phyloP scores from a whole-genome alignment of 805 yeast species.

The Candida oleophila region DNA sequence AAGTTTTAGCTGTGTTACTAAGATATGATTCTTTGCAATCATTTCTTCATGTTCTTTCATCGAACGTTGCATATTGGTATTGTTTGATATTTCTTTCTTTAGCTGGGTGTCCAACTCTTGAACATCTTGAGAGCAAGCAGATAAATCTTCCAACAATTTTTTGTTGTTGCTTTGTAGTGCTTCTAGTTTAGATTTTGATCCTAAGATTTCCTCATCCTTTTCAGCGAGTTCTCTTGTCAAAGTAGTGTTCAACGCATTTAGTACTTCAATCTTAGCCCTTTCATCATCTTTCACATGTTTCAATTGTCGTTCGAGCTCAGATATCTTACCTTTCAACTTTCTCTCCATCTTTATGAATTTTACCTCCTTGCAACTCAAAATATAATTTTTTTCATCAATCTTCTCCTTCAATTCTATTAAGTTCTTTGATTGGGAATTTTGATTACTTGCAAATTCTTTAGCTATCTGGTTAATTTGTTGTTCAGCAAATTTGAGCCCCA shows the following conservation, averaged over 20 bases:
- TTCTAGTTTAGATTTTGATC: background rate
- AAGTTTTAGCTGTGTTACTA: background rate
- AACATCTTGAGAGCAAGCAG: background rate
- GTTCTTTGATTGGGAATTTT: background rate
- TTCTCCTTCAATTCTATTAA: background rate
- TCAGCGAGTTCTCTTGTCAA: background rate
- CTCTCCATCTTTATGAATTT: background rate
- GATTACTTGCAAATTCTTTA: background rate
- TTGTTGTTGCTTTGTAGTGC: background rate
- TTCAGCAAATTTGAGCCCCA: no score
- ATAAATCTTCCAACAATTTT: background rate
- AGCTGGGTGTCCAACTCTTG: background rate
- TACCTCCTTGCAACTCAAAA: background rate
- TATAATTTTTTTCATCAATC: background rate
- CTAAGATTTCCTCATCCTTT: background rate
- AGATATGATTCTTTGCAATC: background rate
- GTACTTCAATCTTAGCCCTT: background rate
- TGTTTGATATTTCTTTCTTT: background rate
- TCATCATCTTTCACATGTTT: background rate
- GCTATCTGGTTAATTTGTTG: background rate
- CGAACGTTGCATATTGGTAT: background rate
- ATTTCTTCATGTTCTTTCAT: background rate
- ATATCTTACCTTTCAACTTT: background rate
- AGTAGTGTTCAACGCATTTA: background rate
- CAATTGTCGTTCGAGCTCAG: background rate